Evolutionary conservation across 1,284 basidiomycete species (phyloP), one percentile per base, ranked within the genome.

Genomic region (Quambalaria eucalypti): DNA sequence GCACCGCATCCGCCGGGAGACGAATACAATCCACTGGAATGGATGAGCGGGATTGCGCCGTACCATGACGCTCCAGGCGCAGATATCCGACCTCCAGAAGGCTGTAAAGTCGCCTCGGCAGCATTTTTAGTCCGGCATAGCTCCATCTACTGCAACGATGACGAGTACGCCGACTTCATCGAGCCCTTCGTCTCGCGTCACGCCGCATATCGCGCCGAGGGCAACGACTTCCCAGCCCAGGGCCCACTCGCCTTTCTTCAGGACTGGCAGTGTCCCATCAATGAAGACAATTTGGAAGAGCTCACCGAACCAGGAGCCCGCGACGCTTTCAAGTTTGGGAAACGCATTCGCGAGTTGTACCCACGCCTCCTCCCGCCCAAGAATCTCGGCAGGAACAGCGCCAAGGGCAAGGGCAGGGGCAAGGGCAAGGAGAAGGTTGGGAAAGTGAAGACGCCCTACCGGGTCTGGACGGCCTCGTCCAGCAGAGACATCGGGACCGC

Each of bases 251-350:
- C 53, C 8, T 79, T 79, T 60, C 63, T 79, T 42, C 61, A 59
- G 38, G 52, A 68, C 7, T 78, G 78, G 77, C 46, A 74, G 52
- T 72, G 66, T n/a, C 75, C 73, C 1, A 74, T 79, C 10, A 84
- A 85, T 79, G 80, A 87, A 52, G 79, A 80, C 38, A 88, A 87
- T 69, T 80, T 93, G 42, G 87, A 92, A 61, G 83, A 85, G 8
- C 77, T 93, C 59, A 77, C 76, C 14, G 64, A 69, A 36, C 64
- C 71, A 6, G 78, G 78, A 1, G 70, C 63, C 42, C 60, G 68
- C 19, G 78, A 79, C 59, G 72, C 78, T 14, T 61, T 66, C 42
- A 69, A 40, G 14, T 61, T 77, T 9, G 78, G 78, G 3, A 65
- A 73, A 52, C 61, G 71, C 44, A 65, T 79, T 46, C 48, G 75